Base-by-base conservation (phyloP, 1,284 basidiomycete species). In the Schizopora paradoxa region DNA sequence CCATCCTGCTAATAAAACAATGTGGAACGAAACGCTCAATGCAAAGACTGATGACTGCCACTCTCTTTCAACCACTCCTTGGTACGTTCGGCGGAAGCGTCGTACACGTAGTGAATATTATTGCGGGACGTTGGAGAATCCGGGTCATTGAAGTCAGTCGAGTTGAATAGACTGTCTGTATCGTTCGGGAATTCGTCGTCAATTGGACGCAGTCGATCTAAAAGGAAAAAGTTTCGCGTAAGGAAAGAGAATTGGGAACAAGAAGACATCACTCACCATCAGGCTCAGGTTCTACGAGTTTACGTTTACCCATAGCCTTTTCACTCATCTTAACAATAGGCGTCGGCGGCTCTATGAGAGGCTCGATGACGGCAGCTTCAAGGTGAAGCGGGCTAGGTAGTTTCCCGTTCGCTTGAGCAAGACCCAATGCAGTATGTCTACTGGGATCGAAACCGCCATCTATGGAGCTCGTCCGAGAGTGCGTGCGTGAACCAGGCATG, bases 291-390 rank as follows among this genome's bases (percentile, higher is more conserved):
- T 79, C 75, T n/a, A 76, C 60, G 11, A 79, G 71, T 54, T 67
- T 75, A 54, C 82, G 71, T 65, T 90, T 90, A n/a, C 86, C 87
- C 5, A 87, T 71, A 2, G 87, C 85, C 60, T 90, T 90, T 34
- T 72, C 83, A 57, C 85, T 88, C 2, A 82, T 83, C 48, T 70
- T 66, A 6, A 68, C 57, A 7, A 53, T 46, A 16, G 54, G 47
- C 54, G 11, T 67, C 71, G 26, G 67, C 62, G 28, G 55, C 52
- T 6, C 51, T 33, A 3, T 63, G 60, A 5, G n/a, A n/a, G n/a
- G n/a, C n/a, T n/a, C n/a, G n/a, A n/a, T n/a, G n/a, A n/a, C n/a
- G n/a, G n/a, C n/a, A n/a, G n/a, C n/a, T n/a, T n/a, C n/a, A n/a
- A n/a, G n/a, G n/a, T n/a, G n/a, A n/a, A n/a, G n/a, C n/a, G n/a